These are phyloP conservation scores for Parathielavia hyrcaniae DNA, from an alignment of 495 filamentous ascomycete genomes.

Conservation along the genomic window DNA sequence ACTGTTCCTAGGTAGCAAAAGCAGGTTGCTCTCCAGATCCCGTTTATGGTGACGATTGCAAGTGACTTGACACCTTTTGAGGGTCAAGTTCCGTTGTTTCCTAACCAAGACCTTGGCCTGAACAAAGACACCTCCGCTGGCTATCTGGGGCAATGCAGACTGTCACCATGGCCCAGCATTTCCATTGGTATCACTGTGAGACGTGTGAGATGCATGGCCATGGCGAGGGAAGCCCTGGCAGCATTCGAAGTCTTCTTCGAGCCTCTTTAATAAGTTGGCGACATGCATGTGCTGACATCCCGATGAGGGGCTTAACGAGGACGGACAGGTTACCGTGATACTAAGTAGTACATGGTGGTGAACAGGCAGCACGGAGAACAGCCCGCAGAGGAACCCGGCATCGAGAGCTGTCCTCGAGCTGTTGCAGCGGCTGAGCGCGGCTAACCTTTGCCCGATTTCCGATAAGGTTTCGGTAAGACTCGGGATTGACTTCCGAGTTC, in stretches of 20 bases:
- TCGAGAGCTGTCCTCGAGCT: neutral
- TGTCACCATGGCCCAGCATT: neutral
- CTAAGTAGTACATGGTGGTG: too few relatives aligned
- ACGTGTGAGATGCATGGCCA: neutral
- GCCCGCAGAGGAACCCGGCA: neutral
- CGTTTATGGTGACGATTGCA: neutral
- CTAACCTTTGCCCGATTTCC: conserved; percentile 2
- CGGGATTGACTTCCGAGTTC: too few relatives aligned
- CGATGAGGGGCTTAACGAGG: neutral
- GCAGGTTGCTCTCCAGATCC: neutral
- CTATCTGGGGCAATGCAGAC: conserved; percentile 2
- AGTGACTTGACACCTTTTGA: neutral
- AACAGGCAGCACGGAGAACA: neutral
- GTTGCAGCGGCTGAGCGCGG: too few relatives aligned
- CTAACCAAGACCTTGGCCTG: neutral
- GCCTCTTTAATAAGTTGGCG: too few relatives aligned
- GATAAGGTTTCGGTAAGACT: too few relatives aligned
- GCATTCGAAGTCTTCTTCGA: neutral
- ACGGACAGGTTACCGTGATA: neutral
- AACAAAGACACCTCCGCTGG: neutral
- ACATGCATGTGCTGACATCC: neutral
- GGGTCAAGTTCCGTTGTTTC: neutral
- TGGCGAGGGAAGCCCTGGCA: neutral
- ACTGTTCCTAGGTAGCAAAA: conserved; percentile 17
- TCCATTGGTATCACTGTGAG: neutral